Percentiles rank a stretch among this genome's conserved stretches.
These are phyloP conservation scores for Phytophthora meadii DNA, from an alignment of 352 stramenopile species.

Conservation along the genomic window DNA sequence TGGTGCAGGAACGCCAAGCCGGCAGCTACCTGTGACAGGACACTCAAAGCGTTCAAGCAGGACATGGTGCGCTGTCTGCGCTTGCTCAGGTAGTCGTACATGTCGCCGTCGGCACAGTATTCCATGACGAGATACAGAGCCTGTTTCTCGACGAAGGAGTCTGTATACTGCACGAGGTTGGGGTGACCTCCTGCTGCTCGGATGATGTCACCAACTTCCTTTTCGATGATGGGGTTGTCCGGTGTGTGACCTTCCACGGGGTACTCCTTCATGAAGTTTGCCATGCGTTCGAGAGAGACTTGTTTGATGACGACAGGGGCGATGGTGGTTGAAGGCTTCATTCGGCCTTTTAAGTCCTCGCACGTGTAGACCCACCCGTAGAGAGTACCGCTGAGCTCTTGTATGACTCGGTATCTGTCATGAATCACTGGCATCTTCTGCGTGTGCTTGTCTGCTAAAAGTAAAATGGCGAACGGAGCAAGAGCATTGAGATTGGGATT, in stretches of 20 bases:
- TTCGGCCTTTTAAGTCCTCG: too few relatives aligned
- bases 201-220: slow-evolving; percentile 41
- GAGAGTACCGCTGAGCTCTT: slow-evolving; percentile 48
- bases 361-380: slow-evolving; percentile 59
- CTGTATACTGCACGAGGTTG: slow-evolving; percentile 52
- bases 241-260: slow-evolving; percentile 23
- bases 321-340: neutral
- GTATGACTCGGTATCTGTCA: slow-evolving; percentile 39
- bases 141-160: slow-evolving; percentile 52
- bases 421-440: slow-evolving; percentile 24
- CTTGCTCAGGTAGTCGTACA: slow-evolving; percentile 43
- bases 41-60: slow-evolving; percentile 30
- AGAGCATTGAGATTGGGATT: neutral
- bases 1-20: slow-evolving; percentile 42
- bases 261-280: slow-evolving; percentile 30
- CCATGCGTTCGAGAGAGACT: slow-evolving; percentile 43
- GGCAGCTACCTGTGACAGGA: slow-evolving; percentile 41
- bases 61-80: slow-evolving; percentile 28
- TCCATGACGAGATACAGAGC: slow-evolving; percentile 59
- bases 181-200: slow-evolving; percentile 44
- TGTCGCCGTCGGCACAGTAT: slow-evolving; percentile 41
- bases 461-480: slow-evolving; percentile 11
- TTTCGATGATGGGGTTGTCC: slow-evolving; percentile 55
- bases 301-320: slow-evolving; percentile 48
- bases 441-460: neutral